Conservation (phyloP, 2,329 filamentous ascomycete genomes). For the Coniosporium tulheliwenetii region DNA sequence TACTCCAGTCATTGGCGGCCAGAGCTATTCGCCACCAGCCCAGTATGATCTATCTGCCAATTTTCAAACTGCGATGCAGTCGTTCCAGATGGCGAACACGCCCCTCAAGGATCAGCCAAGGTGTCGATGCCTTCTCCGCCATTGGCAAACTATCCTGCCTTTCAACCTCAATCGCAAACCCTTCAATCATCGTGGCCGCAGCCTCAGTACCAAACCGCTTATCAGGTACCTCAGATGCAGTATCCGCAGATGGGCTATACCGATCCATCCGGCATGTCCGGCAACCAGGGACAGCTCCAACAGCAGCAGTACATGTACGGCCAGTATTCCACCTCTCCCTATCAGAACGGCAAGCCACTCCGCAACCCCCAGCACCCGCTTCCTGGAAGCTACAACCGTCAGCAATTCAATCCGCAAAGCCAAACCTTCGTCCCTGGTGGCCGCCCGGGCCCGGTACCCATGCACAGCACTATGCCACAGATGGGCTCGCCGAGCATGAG, state of each 20-base stretch:
- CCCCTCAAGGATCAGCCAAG: constrained; percentile 21
- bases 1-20: too few relatives aligned
- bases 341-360: constrained; percentile 55
- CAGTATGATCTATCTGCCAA: constrained; percentile 22
- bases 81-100: constrained; percentile 21
- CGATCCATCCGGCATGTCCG: not conserved
- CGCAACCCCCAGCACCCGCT: constrained; percentile 67
- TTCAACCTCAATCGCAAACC: constrained; percentile 11
- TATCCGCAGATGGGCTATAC: constrained; percentile 9
- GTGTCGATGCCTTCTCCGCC: constrained; percentile 14
- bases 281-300: too few relatives aligned
- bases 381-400: constrained; percentile 69
- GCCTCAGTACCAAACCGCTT: constrained; percentile 11
- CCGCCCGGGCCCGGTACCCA: constrained; percentile 32
- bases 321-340: constrained; percentile 55
- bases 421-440: constrained; percentile 72
- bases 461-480: constrained; percentile 7
- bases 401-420: constrained; percentile 86
- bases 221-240: constrained; percentile 11
- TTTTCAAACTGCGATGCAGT: constrained; percentile 30
- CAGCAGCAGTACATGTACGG: constrained; percentile 50
- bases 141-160: constrained; percentile 16
- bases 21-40: not conserved
- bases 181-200: constrained; percentile 15
- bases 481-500: not conserved